Evolutionary conservation across 148 eudicot genomes (phyloP).

Genomic region (Spergularia bocconei): DNA sequence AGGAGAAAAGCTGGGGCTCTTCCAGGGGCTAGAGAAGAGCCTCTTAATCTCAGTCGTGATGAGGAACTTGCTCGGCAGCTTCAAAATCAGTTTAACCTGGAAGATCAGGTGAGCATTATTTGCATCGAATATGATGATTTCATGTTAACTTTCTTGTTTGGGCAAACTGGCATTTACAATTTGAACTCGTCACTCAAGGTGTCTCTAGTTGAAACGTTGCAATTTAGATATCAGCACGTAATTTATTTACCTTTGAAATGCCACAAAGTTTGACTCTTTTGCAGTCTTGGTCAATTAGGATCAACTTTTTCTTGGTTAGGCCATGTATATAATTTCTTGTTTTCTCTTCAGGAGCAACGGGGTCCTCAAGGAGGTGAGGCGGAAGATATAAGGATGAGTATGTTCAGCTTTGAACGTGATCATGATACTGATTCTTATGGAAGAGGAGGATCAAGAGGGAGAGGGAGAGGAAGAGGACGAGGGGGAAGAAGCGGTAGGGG

Average conservation of each 20-base stretch:
- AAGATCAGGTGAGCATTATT: conserved; percentile 57
- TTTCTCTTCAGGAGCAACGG: conserved; percentile 43
- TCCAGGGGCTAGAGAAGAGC: conserved; percentile 31
- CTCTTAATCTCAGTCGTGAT: conserved; percentile 48
- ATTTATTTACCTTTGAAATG: not conserved
- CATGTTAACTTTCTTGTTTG: not conserved
- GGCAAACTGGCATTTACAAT: not conserved
- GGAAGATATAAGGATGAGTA: conserved; percentile 57
- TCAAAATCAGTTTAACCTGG: conserved; percentile 78
- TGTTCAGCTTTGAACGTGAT: conserved; percentile 77
- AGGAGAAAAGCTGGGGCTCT: conserved; percentile 56
- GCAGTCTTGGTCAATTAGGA: not conserved
- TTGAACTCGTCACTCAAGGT: not conserved
- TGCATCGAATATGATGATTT: not conserved
- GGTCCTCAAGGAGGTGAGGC: conserved; percentile 43
- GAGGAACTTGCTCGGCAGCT: conserved; percentile 84
- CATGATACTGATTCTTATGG: conserved; percentile 30
- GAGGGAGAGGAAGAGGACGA: conserved; percentile 58
- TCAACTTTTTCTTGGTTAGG: not conserved
- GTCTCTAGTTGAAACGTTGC: not conserved
- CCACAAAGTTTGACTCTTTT: not conserved
- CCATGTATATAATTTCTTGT: not conserved
- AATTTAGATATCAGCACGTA: not conserved
- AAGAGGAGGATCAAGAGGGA: conserved; percentile 47
- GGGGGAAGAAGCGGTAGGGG: conserved; percentile 42